Evolutionary conservation across 2,329 filamentous ascomycete genomes (phyloP).

Genomic region (Lachnellula subtilissima): DNA sequence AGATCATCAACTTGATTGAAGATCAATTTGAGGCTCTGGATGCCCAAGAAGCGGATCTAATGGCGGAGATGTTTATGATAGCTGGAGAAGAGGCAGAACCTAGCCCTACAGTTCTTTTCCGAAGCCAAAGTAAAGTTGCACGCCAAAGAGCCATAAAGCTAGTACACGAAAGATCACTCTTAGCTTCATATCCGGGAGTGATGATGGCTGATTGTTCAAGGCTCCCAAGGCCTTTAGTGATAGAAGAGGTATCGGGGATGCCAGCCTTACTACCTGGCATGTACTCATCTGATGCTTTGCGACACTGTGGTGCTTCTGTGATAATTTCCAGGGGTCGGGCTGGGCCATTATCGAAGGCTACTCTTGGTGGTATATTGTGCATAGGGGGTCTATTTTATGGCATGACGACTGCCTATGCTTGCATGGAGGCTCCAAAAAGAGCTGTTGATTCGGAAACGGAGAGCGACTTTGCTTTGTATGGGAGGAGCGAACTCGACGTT

Average conservation of each 20-base stretch:
- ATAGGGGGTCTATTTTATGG: background rate
- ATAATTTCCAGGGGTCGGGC: slow-evolving; percentile 4
- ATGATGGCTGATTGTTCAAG: slow-evolving; percentile 10
- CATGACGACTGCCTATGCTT: background rate
- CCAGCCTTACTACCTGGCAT: slow-evolving; percentile 7
- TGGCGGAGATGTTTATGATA: slow-evolving; percentile 18
- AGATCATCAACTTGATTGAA: slow-evolving; percentile 9
- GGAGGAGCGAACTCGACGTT: background rate
- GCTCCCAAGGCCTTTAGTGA: slow-evolving; percentile 2
- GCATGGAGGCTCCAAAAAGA: background rate
- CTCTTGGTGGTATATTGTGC: slow-evolving; percentile 1
- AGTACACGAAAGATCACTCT: slow-evolving; percentile 7
- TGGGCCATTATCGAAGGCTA: slow-evolving; percentile 2
- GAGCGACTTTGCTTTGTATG: background rate
- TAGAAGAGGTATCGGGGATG: slow-evolving; percentile 4
- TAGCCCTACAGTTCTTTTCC: slow-evolving; percentile 14
- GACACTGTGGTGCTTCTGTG: slow-evolving; percentile 9
- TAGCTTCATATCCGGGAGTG: slow-evolving; percentile 9
- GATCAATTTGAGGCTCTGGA: slow-evolving; percentile 11
- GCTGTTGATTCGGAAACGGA: background rate
- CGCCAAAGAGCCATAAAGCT: slow-evolving; percentile 13
- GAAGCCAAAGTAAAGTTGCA: slow-evolving; percentile 9
- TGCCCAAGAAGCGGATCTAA: slow-evolving; percentile 11
- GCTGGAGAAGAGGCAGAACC: slow-evolving; percentile 2
- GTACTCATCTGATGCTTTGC: slow-evolving; percentile 8